Evolutionary conservation across 2,329 filamentous ascomycete genomes (phyloP).

Genomic region (Fonsecaea nubica): DNA sequence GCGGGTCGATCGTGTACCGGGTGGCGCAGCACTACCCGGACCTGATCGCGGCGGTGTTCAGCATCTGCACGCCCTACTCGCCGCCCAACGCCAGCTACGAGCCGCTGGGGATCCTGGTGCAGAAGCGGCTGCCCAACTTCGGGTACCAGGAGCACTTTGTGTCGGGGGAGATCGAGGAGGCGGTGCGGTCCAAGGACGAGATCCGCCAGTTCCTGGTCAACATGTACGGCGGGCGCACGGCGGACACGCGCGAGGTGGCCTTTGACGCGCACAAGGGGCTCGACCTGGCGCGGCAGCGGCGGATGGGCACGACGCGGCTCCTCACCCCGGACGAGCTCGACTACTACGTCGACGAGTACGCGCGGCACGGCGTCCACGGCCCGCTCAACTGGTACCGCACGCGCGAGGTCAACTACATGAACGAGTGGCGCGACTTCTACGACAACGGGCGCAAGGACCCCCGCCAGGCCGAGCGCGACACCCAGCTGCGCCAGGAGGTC

Average conservation of each 20-base stretch:
- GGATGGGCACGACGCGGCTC: conserved; percentile 59
- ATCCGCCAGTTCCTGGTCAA: conserved; percentile 74
- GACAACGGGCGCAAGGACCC: conserved; percentile 22
- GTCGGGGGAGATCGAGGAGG: conserved; percentile 68
- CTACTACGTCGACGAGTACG: conserved; percentile 76
- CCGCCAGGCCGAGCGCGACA: conserved; percentile 6
- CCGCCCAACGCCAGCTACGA: conserved; percentile 61
- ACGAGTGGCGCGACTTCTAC: conserved; percentile 63
- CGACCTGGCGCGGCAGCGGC: conserved; percentile 66
- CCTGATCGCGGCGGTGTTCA: conserved; percentile 76
- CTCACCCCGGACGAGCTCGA: conserved; percentile 74
- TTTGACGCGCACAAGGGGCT: conserved; percentile 70
- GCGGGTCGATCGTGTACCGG: conserved; percentile 78
- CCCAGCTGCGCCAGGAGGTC: conserved; percentile 46
- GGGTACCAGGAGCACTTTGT: conserved; percentile 83
- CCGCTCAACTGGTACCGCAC: conserved; percentile 90
- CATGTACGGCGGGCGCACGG: conserved; percentile 71
- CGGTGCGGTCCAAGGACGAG: conserved; percentile 63
- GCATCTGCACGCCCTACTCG: conserved; percentile 77
- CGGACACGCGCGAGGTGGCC: conserved; percentile 56
- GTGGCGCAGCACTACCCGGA: conserved; percentile 74
- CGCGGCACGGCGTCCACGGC: conserved; percentile 74
- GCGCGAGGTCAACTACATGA: conserved; percentile 73
- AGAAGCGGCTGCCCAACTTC: conserved; percentile 69
- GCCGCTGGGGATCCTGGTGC: conserved; percentile 66